Percentiles rank a stretch among this genome's conserved stretches.
Conservation (phyloP, 164 flowering plant genomes). For the Chimonanthus salicifolius region DNA sequence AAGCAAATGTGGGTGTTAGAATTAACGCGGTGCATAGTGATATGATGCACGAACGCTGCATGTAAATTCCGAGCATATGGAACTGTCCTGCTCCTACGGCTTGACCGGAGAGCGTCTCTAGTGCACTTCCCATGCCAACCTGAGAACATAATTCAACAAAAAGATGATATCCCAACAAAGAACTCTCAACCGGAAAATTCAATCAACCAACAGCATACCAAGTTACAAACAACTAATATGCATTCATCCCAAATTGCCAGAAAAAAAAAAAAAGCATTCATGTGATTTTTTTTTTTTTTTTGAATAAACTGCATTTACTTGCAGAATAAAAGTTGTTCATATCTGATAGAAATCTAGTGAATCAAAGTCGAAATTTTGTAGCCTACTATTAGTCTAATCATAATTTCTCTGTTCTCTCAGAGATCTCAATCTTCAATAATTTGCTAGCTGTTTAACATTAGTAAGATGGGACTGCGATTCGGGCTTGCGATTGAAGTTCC, state of each 20-base stretch:
- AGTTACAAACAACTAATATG: no score
- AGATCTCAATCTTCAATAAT: no score
- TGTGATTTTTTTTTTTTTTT: not conserved
- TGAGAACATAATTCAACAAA: conserved; percentile 12
- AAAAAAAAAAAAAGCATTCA: not conserved
- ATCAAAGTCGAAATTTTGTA: no score
- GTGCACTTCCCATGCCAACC: conserved; percentile 54
- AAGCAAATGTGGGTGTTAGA: conserved; percentile 38
- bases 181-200: not conserved
- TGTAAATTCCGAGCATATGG: conserved; percentile 43
- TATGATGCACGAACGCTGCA: conserved; percentile 53
- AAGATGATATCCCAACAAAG: not conserved
- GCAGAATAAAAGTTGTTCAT: no score
- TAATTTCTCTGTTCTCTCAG: no score
- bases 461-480: no score
- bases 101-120: conserved; percentile 52
- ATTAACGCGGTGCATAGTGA: conserved; percentile 28
- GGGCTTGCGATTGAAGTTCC: no score
- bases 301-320: not conserved
- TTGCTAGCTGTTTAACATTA: no score
- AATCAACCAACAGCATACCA: no score
- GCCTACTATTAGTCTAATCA: no score
- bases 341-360: no score
- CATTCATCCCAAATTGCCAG: no score
- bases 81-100: conserved; percentile 50